Conservation (phyloP, 2,329 filamentous ascomycete species). For the Endoconidiophora polonica region DNA sequence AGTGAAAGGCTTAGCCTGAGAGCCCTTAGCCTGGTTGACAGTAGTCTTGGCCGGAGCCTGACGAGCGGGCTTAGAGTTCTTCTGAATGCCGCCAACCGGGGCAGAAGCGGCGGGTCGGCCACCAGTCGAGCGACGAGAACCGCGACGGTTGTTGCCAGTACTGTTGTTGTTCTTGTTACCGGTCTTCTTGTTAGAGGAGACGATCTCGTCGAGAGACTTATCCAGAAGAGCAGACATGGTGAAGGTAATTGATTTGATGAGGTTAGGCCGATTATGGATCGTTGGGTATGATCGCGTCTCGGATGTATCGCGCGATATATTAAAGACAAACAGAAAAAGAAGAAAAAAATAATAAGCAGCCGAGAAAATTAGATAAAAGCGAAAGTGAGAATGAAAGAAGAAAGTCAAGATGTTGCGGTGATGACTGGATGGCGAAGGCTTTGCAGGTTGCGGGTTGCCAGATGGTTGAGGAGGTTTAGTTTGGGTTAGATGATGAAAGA, state of each 20-base stretch:
- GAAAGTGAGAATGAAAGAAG: neutral
- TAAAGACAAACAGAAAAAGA: neutral
- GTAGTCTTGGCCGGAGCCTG: slow-evolving; percentile 37
- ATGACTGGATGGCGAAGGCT: slow-evolving; percentile 13
- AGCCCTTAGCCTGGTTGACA: slow-evolving; percentile 14
- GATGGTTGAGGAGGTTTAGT: slow-evolving; percentile 7
- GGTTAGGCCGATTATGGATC: slow-evolving; percentile 2
- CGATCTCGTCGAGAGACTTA: slow-evolving; percentile 92
- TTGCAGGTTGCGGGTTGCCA: slow-evolving; percentile 8
- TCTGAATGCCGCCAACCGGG: slow-evolving; percentile 74
- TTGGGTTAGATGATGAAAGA: slow-evolving; percentile 9
- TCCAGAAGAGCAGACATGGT: slow-evolving; percentile 91
- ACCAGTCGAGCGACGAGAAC: slow-evolving; percentile 33
- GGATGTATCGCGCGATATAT: neutral
- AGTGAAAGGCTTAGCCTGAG: slow-evolving; percentile 46
- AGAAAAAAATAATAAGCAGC: neutral
- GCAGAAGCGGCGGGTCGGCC: slow-evolving; percentile 39
- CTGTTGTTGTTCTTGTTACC: slow-evolving; percentile 32
- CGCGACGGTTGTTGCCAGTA: slow-evolving; percentile 32
- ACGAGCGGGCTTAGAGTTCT: slow-evolving; percentile 49
- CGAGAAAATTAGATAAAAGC: slow-evolving; percentile 1
- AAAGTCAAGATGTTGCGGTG: neutral
- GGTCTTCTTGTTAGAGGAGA: slow-evolving; percentile 54
- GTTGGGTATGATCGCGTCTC: neutral
- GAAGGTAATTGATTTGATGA: slow-evolving; percentile 16